phyloP scores from a whole-genome alignment of 805 yeast genomes.

The Myxozyma lipomycoides region DNA sequence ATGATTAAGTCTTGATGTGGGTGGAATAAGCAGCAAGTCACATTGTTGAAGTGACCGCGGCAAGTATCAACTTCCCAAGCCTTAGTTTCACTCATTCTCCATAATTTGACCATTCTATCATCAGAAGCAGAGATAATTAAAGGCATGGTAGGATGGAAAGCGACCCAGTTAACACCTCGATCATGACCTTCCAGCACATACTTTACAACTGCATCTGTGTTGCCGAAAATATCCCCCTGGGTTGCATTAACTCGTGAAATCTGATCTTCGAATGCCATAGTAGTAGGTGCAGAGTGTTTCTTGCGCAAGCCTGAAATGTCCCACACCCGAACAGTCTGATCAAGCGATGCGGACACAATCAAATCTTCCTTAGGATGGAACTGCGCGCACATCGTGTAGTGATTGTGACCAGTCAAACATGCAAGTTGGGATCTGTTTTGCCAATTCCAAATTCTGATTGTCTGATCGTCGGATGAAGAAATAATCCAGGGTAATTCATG shows the following conservation, averaged over 20 bases:
- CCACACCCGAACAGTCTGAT: constrained; percentile 99
- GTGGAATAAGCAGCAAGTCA: constrained; percentile 83
- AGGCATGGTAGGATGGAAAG: constrained; percentile 96
- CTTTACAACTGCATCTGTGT: constrained; percentile 89
- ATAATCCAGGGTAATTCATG: constrained; percentile 96
- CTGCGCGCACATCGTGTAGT: constrained; percentile 96
- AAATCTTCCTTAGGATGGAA: constrained; percentile 95
- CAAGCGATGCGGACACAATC: constrained; percentile 91
- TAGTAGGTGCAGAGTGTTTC: constrained; percentile 78
- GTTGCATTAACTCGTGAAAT: constrained; percentile 49
- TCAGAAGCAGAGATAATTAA: constrained; percentile 94
- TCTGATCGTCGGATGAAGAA: constrained; percentile 95
- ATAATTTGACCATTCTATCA: constrained; percentile 88
- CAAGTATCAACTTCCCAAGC: constrained; percentile 99
- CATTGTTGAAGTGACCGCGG: constrained; percentile 95
- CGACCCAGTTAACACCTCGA: constrained; percentile 97
- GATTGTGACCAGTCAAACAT: constrained; percentile 95
- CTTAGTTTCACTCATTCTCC: constrained; percentile 96
- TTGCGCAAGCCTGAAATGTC: constrained; percentile 92
- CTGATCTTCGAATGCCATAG: constrained; percentile 42
- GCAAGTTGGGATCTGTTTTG: constrained; percentile 97
- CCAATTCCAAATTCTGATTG: constrained; percentile 99
- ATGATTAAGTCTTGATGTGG: constrained; percentile 88
- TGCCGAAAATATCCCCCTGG: constrained; percentile 75
- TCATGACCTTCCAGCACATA: constrained; percentile 97